Base-by-base conservation (phyloP, 1,139 yeast species). In the Nadsonia commutata region DNA sequence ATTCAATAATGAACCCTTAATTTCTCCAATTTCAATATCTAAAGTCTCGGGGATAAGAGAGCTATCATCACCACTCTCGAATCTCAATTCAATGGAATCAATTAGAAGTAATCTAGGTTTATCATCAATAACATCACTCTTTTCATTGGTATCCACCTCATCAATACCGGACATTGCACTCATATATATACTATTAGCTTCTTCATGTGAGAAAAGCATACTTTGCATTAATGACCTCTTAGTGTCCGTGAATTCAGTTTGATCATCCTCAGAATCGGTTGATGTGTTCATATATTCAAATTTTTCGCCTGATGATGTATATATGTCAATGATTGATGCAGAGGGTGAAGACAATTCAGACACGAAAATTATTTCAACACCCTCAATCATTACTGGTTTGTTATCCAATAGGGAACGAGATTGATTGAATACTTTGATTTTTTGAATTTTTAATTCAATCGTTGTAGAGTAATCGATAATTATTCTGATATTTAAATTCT, bases 161-260 rank as follows among this genome's bases (percentile, higher is more conserved):
- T 40, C 43, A 3, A 48, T 40, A 17, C 49, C 48, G 23, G 60
- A 51, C 46, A 51, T 48, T 1, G 95, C 94, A 60, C 94, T 83
- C 88, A 83, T 76, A 56, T 83, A 85, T 27, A 85, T 71, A 1
- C 93, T 78, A 40, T 76, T 72, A 2, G 82, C 80, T 49, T 80
- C 81, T 43, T 73, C 78, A 44, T 75, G 80, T 0, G 90, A 76
- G 52, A 78, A 78, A 36, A 77, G 67, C 63, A 76, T 71, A 52
- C 86, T 78, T 41, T 75, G 74, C 63, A 73, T 63, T 46, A 82
- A 65, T 1, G 65, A 66, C 36, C 56, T 57, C 11, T 58, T 57
- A 8, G 56, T 56, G 6, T 58, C 59, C 13, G 9, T 16, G 16
- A 11, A 27, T 13, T 27, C 33, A 8, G 5, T 4, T 4, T 8